phyloP scores from a whole-genome alignment of 2,329 filamentous ascomycete species.

The Colletotrichum sp. region DNA sequence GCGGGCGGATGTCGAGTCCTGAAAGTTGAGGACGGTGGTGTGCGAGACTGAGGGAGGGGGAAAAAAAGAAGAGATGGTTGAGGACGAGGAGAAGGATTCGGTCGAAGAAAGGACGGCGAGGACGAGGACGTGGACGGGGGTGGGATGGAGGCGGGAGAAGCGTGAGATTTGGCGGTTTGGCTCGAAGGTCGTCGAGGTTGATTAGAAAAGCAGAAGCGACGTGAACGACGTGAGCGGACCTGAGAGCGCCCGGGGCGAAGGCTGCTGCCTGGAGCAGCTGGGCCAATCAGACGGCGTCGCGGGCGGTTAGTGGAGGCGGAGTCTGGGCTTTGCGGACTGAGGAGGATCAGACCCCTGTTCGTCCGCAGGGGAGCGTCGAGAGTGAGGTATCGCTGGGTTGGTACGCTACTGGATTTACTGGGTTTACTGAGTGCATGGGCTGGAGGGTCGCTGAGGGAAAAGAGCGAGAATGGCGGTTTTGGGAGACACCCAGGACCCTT shows the following conservation, averaged over 20 bases:
- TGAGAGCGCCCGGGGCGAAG: conserved; percentile 26
- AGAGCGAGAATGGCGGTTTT: background rate
- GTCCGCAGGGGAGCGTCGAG: background rate
- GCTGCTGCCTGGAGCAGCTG: conserved; percentile 36
- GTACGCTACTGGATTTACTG: background rate
- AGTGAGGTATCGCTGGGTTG: background rate
- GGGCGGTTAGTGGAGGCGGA: conserved; percentile 31
- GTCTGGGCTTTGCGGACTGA: conserved; percentile 14
- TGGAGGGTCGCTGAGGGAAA: background rate
- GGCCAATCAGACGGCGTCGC: conserved; percentile 25
- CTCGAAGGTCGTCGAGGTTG: conserved; percentile 17
- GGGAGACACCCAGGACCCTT: background rate
- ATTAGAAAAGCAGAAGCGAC: conserved; percentile 21
- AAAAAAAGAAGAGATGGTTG: conserved; percentile 3
- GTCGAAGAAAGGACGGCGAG: conserved; percentile 9
- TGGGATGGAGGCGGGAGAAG: conserved; percentile 6
- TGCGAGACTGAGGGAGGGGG: background rate
- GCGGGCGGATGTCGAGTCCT: conserved; percentile 11
- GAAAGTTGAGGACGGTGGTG: background rate
- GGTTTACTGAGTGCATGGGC: background rate
- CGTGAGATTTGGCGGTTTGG: conserved; percentile 1
- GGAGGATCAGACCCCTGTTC: conserved; percentile 15
- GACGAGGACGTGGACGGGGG: background rate
- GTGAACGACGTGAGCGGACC: background rate
- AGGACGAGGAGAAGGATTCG: conserved; percentile 23